Conservation (phyloP, 139 green algal genomes). For the Chloropicon primus region DNA sequence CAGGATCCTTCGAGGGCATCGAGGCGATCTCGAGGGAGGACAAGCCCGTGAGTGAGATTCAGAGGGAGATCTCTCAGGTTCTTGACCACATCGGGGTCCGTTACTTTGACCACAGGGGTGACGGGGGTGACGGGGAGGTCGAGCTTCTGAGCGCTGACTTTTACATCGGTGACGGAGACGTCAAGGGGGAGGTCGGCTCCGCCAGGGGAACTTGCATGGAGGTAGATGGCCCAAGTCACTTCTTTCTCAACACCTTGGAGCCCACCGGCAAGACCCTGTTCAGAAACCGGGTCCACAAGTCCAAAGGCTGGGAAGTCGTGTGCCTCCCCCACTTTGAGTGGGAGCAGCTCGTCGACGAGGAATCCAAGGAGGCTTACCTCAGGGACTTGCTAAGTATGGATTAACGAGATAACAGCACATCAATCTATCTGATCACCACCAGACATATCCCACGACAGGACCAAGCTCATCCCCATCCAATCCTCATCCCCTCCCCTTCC, state of each 20-base stretch:
- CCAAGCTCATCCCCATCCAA: too few species aligned
- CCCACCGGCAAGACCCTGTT: background rate
- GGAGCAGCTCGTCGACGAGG: background rate
- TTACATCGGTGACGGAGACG: background rate
- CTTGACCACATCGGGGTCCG: background rate
- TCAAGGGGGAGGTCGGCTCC: background rate
- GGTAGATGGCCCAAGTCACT: background rate
- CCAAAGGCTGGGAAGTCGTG: background rate
- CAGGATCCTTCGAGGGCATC: background rate
- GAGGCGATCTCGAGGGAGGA: background rate
- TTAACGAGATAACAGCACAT: too few species aligned
- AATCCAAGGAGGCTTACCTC: background rate
- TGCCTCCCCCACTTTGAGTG: background rate
- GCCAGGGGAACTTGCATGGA: too few species aligned
- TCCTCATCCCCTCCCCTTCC: too few species aligned
- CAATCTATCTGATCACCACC: too few species aligned
- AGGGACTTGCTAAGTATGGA: background rate
- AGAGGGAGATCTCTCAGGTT: background rate
- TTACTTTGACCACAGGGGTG: background rate
- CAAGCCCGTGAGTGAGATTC: background rate
- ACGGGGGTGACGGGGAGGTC: too few species aligned
- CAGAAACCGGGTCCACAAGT: background rate
- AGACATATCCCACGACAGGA: too few species aligned
- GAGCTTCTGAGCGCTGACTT: background rate
- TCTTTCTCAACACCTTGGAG: background rate